A percentile compares a stretch with the other conserved stretches of the same genome.
phyloP scores from a whole-genome alignment of 2,329 filamentous ascomycete genomes.

The Nannizziopsis arthrosporioides region DNA sequence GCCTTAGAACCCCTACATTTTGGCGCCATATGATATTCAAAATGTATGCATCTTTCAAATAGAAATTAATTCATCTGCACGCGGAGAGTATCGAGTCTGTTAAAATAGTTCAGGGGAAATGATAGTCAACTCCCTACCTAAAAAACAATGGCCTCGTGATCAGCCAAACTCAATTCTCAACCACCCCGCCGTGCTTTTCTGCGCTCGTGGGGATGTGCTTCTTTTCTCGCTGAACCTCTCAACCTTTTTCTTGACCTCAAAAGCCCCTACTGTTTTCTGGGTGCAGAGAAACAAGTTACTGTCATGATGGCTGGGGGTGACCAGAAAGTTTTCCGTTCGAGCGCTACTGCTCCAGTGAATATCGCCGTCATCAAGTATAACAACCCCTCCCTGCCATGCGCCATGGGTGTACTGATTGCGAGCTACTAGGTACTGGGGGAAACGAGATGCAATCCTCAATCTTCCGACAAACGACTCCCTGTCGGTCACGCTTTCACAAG shows the following conservation, averaged over 20 bases:
- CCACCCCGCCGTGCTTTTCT: neutral
- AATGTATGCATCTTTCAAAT: too few relatives aligned
- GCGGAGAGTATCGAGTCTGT: too few relatives aligned
- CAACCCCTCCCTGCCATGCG: constrained; percentile 17
- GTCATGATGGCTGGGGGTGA: constrained; percentile 16
- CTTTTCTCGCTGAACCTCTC: neutral
- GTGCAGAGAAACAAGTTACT: neutral
- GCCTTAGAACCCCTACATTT: too few relatives aligned
- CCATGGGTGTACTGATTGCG: constrained; percentile 7
- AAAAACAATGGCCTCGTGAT: too few relatives aligned
- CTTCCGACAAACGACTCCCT: constrained; percentile 96
- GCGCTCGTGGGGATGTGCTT: too few relatives aligned
- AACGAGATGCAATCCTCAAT: constrained; percentile 86
- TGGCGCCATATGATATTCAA: too few relatives aligned
- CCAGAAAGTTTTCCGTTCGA: constrained; percentile 65
- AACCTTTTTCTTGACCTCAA: neutral
- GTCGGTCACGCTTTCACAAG: constrained; percentile 89
- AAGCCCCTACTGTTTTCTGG: neutral
- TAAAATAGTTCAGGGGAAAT: too few relatives aligned
- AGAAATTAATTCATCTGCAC: too few relatives aligned
- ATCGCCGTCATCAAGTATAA: constrained; percentile 90
- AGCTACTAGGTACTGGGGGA: constrained; percentile 76
- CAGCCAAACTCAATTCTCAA: neutral
- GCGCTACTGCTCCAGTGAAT: constrained; percentile 93
- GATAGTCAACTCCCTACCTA: neutral